Percentiles rank a stretch among this genome's conserved stretches.
These are phyloP conservation scores for Xylariaceae sp. DNA, from an alignment of 2,329 filamentous ascomycete species.

Conservation along the genomic window DNA sequence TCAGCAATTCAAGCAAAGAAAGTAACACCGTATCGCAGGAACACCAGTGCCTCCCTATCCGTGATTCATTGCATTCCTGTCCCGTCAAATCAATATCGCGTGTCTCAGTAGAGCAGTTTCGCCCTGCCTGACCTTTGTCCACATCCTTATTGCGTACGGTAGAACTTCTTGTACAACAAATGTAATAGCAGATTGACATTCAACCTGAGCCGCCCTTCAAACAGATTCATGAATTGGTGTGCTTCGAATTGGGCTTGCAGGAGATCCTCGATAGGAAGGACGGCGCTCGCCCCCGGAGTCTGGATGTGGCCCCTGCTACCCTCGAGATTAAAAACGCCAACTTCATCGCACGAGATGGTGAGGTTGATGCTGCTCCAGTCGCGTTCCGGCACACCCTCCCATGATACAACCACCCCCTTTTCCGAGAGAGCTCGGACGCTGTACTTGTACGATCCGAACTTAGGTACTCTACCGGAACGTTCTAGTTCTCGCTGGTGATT, in stretches of 20 bases:
- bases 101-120: neutral
- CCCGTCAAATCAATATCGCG: constrained; percentile 6
- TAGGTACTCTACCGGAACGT: constrained; percentile 85
- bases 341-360: constrained; percentile 89
- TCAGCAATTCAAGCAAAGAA: constrained; percentile 1
- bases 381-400: constrained; percentile 75
- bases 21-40: constrained; percentile 9
- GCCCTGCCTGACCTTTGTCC: constrained; percentile 2
- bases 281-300: constrained; percentile 86
- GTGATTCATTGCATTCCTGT: constrained; percentile 13
- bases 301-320: constrained; percentile 89
- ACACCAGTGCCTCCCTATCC: constrained; percentile 15
- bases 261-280: constrained; percentile 86
- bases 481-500: constrained; percentile 97
- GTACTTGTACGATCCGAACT: constrained; percentile 98
- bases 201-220: constrained; percentile 77
- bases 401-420: constrained; percentile 91
- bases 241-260: constrained; percentile 97
- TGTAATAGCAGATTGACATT: constrained; percentile 97
- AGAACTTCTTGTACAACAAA: constrained; percentile 98
- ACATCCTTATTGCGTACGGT: constrained; percentile 57
- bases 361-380: constrained; percentile 92
- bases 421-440: constrained; percentile 82
- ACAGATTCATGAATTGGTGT: constrained; percentile 92
- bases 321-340: constrained; percentile 90